Conservation (phyloP, 306 rosid genomes). For the Ziziphus jujuba region DNA sequence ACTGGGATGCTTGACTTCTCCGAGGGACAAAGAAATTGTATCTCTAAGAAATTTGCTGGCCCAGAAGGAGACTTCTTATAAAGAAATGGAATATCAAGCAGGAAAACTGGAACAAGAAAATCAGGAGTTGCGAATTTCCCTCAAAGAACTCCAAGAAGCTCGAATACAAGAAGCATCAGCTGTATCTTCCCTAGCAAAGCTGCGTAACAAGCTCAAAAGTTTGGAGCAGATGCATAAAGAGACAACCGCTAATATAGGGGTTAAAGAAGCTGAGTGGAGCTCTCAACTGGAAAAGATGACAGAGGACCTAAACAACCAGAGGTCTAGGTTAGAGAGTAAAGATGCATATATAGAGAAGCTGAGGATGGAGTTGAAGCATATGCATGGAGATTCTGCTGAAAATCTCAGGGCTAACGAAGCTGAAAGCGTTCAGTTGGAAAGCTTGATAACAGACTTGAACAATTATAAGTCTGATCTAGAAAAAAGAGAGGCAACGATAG, state of each 20-base stretch:
- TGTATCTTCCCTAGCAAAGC: conserved; percentile 59
- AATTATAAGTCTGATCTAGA: conserved; percentile 11
- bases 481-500: conserved; percentile 16
- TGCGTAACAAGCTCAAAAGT: conserved; percentile 56
- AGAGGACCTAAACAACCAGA: conserved; percentile 4
- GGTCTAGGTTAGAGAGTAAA: conserved; percentile 16
- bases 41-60: conserved; percentile 54
- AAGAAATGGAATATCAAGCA: conserved; percentile 55
- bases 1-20: conserved; percentile 42
- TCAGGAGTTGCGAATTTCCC: conserved; percentile 44
- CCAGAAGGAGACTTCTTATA: conserved; percentile 51
- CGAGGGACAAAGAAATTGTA: conserved; percentile 57
- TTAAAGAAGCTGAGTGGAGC: conserved; percentile 61
- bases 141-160: conserved; percentile 74
- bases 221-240: conserved; percentile 58
- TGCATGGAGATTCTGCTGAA: conserved; percentile 4
- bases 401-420: conserved; percentile 5
- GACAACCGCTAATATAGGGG: conserved; percentile 43
- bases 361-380: conserved; percentile 23
- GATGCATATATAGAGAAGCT: conserved; percentile 14
- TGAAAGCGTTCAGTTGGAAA: conserved; percentile 16
- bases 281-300: conserved; percentile 37
- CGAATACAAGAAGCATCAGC: conserved; percentile 70
- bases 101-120: conserved; percentile 70
- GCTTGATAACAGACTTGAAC: conserved; percentile 13